Percentiles rank a stretch among this genome's conserved stretches.
These are phyloP conservation scores for Hemisphaericaspora subhashii DNA, from an alignment of 1,139 yeast genomes.

Conservation along the genomic window DNA sequence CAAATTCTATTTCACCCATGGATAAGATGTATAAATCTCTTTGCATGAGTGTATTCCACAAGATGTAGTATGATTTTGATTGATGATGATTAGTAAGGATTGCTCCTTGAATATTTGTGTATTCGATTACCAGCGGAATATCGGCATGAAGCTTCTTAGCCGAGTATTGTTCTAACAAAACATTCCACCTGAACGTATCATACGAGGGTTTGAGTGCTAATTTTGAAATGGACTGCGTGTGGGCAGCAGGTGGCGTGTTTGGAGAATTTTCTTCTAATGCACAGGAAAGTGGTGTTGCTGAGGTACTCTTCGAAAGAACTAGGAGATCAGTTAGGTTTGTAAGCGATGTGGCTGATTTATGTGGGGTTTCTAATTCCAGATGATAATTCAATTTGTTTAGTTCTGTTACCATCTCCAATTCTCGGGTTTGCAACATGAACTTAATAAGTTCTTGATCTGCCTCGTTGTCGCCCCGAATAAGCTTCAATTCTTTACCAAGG, in stretches of 20 bases:
- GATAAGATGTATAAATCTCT: constrained; percentile 27
- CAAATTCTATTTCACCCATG: constrained; percentile 36
- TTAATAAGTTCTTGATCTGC: constrained; percentile 34
- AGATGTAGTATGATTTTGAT: constrained; percentile 34
- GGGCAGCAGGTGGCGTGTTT: constrained; percentile 22
- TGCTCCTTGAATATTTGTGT: constrained; percentile 34
- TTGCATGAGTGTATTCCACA: constrained; percentile 32
- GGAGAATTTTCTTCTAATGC: not conserved
- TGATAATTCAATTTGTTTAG: constrained; percentile 37
- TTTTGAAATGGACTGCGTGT: constrained; percentile 27
- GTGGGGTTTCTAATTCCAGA: constrained; percentile 34
- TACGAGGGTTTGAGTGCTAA: constrained; percentile 35
- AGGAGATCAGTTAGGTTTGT: constrained; percentile 31
- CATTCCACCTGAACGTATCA: constrained; percentile 14
- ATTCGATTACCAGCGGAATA: constrained; percentile 8
- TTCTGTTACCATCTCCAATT: constrained; percentile 39
- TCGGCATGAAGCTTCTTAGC: not conserved
- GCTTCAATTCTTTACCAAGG: constrained; percentile 31
- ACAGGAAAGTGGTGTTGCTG: not conserved
- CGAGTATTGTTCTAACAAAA: constrained; percentile 11
- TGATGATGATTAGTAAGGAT: constrained; percentile 42
- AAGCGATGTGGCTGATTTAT: constrained; percentile 37
- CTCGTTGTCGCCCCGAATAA: constrained; percentile 25
- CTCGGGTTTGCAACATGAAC: constrained; percentile 35
- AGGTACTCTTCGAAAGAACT: constrained; percentile 18